Conservation (phyloP, 2,329 filamentous ascomycete species). For the Cladophialophora bantiana region DNA sequence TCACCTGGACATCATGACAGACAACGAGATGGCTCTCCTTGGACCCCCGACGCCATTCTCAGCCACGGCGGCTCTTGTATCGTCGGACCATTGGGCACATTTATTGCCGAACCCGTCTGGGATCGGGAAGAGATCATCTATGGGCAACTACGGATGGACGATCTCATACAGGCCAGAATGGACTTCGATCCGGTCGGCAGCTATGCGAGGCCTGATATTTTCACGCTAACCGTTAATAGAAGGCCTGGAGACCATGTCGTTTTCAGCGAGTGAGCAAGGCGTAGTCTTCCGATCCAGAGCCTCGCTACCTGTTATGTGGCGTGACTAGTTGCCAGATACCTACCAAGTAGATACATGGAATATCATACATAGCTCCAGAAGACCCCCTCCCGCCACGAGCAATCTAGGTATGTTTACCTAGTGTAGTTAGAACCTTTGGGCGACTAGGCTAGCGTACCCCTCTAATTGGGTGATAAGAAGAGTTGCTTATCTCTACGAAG, state of each 20-base stretch:
- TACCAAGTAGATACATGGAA: neutral
- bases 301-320: constrained; percentile 1
- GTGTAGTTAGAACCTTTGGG: neutral
- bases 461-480: constrained; percentile 12
- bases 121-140: constrained; percentile 53
- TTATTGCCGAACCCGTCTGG: constrained; percentile 82
- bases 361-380: neutral
- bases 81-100: constrained; percentile 76
- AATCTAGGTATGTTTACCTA: neutral
- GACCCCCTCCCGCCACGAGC: neutral
- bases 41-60: constrained; percentile 65
- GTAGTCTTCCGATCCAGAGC: neutral
- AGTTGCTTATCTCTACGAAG: constrained; percentile 12
- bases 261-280: neutral
- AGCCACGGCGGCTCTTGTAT: constrained; percentile 83
- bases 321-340: neutral
- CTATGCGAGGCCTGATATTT: constrained; percentile 17
- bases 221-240: constrained; percentile 6
- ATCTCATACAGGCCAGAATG: constrained; percentile 63
- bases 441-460: no score
- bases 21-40: constrained; percentile 51
- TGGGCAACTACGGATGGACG: constrained; percentile 67
- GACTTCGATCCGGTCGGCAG: constrained; percentile 18
- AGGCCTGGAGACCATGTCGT: constrained; percentile 9
- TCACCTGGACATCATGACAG: constrained; percentile 20